Conservation (phyloP, 805 yeast genomes). For the Starmerella stigmatis region DNA sequence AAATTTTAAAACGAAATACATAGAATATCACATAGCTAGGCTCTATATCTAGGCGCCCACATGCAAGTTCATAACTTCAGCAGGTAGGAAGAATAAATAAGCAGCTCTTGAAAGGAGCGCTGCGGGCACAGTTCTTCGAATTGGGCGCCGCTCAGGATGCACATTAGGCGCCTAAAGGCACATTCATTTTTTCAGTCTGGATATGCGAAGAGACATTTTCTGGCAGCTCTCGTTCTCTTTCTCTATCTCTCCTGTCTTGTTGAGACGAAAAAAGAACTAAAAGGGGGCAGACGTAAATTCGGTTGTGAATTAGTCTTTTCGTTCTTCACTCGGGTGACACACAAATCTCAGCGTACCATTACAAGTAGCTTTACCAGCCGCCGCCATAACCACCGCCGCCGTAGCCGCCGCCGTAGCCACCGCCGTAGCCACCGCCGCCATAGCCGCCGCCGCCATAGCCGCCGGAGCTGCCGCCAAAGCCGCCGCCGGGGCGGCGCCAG, state of each 20-base stretch:
- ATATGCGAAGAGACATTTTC: background rate
- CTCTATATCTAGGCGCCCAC: slow-evolving; percentile 13
- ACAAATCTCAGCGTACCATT: too few relatives aligned
- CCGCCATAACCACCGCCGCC: slow-evolving; percentile 18
- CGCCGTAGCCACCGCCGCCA: slow-evolving; percentile 25
- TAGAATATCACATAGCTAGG: slow-evolving; percentile 8
- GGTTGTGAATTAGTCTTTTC: too few relatives aligned
- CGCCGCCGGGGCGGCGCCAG: slow-evolving; percentile 26
- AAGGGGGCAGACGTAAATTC: too few relatives aligned
- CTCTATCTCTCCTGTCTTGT: background rate
- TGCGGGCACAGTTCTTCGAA: slow-evolving; percentile 7
- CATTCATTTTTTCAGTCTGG: slow-evolving; percentile 7
- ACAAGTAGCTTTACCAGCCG: too few relatives aligned
- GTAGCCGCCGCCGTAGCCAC: slow-evolving; percentile 28
- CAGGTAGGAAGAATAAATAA: slow-evolving; percentile 16
- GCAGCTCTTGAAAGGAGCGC: slow-evolving; percentile 9
- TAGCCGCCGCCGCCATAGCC: slow-evolving; percentile 26
- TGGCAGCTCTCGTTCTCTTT: background rate
- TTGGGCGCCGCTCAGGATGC: slow-evolving; percentile 11
- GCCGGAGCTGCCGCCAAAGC: slow-evolving; percentile 25
- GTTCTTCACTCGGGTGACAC: too few relatives aligned
- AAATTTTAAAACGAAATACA: background rate
- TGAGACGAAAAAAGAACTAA: background rate
- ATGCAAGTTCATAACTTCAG: slow-evolving; percentile 10
- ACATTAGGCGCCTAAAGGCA: slow-evolving; percentile 16